A percentile compares a stretch with the other conserved stretches of the same genome.
Evolutionary conservation across 495 filamentous ascomycete species (phyloP).

Genomic region (Neurospora sublineolata): DNA sequence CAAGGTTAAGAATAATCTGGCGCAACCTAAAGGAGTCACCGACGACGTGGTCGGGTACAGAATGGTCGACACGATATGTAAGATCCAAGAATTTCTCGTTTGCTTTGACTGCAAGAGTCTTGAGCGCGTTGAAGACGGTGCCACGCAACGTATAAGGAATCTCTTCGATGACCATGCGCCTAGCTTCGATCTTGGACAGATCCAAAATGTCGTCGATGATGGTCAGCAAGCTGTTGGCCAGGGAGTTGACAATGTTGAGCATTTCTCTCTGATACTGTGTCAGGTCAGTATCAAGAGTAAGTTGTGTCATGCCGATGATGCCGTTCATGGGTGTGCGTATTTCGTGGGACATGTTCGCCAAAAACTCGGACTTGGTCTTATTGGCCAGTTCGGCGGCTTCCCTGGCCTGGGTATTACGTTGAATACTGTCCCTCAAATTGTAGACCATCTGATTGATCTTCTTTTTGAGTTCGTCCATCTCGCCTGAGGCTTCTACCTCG

Average conservation of each 20-base stretch:
- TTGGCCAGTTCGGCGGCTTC: constrained; percentile 96
- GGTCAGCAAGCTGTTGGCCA: constrained; percentile 92
- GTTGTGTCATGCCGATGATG: constrained; percentile 91
- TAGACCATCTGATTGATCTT: constrained; percentile 99
- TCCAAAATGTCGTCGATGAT: constrained; percentile 99
- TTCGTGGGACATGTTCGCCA: constrained; percentile 99
- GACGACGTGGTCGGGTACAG: constrained; percentile 91
- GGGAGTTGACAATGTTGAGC: constrained; percentile 96
- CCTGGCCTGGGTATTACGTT: constrained; percentile 91
- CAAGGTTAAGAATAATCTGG: constrained; percentile 82
- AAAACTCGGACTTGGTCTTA: constrained; percentile 96
- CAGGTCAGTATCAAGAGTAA: constrained; percentile 90
- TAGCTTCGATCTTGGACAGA: constrained; percentile 98
- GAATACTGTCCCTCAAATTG: constrained; percentile 90
- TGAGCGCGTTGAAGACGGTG: constrained; percentile 95
- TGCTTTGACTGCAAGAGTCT: constrained; percentile 92
- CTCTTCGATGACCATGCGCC: constrained; percentile 98
- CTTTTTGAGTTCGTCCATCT: constrained; percentile 98
- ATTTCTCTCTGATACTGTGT: constrained; percentile 94
- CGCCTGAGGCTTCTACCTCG: constrained; percentile 94
- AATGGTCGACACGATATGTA: constrained; percentile 87
- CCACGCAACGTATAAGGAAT: constrained; percentile 93
- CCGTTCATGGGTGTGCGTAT: constrained; percentile 90
- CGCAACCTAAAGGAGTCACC: constrained; percentile 94
- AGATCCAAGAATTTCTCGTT: constrained; percentile 93